These are phyloP conservation scores for Dendrostoma leiphaemia DNA, from an alignment of 2,329 filamentous ascomycete species.

Conservation along the genomic window DNA sequence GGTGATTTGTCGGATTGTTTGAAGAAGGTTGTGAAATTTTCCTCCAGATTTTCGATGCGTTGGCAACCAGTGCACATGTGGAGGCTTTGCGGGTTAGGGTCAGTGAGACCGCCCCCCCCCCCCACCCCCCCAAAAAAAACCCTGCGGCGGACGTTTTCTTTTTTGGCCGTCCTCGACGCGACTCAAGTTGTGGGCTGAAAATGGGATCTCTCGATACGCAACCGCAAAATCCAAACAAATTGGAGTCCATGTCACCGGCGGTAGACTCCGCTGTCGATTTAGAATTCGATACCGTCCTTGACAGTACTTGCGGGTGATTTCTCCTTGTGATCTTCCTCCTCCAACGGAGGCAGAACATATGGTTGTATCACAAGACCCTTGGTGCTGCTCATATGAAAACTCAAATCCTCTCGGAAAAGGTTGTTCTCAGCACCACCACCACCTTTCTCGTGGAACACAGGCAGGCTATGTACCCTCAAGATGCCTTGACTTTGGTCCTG, in stretches of 20 bases:
- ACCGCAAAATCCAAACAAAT: no score
- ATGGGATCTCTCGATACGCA: no score
- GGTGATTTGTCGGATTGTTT: conserved; percentile 17
- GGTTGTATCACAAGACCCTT: conserved; percentile 82
- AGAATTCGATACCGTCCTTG: conserved; percentile 76
- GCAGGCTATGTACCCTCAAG: conserved; percentile 77
- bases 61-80: background rate
- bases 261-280: conserved; percentile 22
- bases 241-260: background rate
- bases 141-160: no score
- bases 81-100: background rate
- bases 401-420: conserved; percentile 77
- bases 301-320: conserved; percentile 47
- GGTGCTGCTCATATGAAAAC: conserved; percentile 80
- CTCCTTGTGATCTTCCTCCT: conserved; percentile 59
- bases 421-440: conserved; percentile 69
- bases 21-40: conserved; percentile 11
- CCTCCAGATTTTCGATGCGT: background rate
- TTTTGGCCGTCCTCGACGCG: no score
- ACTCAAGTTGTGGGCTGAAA: no score
- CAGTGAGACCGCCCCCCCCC: background rate
- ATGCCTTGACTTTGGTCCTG: conserved; percentile 82
- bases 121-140: background rate
- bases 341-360: conserved; percentile 83
- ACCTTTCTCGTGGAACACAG: conserved; percentile 84